phyloP scores from a whole-genome alignment of 306 rosid species.

The Erythrophleum fordii region DNA sequence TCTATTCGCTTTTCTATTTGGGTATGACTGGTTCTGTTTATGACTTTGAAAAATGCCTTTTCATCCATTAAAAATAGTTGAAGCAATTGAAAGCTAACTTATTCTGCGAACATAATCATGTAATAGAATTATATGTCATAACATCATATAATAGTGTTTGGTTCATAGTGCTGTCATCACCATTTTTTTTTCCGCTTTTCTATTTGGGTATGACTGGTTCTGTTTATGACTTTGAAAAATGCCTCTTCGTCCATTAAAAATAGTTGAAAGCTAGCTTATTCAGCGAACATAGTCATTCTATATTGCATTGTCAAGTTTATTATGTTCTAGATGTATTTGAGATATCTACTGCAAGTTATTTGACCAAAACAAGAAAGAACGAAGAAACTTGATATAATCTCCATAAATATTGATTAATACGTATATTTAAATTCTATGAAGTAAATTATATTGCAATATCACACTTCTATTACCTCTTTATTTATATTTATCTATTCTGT shows the following conservation, averaged over 20 bases:
- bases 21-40: neutral
- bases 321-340: neutral
- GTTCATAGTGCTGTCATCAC: neutral
- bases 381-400: too few relatives aligned
- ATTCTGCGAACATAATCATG: too few relatives aligned
- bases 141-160: neutral
- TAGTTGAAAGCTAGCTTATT: neutral
- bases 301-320: neutral
- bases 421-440: too few relatives aligned
- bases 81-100: neutral
- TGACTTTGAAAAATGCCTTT: neutral
- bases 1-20: neutral
- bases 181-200: neutral
- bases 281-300: neutral
- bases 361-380: too few relatives aligned
- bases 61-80: neutral
- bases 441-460: too few relatives aligned
- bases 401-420: too few relatives aligned
- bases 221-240: neutral
- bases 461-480: too few relatives aligned
- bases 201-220: neutral
- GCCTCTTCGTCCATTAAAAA: neutral
- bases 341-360: neutral
- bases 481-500: too few relatives aligned
- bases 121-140: too few relatives aligned